Evolutionary conservation across 352 stramenopile species (phyloP), one percentile per base, ranked within the genome.

Genomic region (Phytophthora pinifolia): DNA sequence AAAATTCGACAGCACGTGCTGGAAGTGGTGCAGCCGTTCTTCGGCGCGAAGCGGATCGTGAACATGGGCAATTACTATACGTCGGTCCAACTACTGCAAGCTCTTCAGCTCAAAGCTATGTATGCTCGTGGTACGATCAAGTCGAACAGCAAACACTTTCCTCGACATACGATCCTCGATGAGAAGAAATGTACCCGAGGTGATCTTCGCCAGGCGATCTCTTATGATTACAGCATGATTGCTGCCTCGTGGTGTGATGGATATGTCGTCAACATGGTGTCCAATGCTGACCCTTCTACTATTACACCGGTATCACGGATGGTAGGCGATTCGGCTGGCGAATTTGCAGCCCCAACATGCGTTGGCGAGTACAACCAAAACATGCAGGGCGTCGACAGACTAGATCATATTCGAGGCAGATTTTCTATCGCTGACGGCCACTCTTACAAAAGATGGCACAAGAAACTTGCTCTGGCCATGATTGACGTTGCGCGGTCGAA

Each of bases 371-470:
- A 74, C 49, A 76, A 67, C 27, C 4, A 56, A 9, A 22, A 62
- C n/a, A 72, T 74, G 65, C 61, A 78, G 44, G 69, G 65, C 0
- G 65, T 72, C 0, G 69, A 78, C 14, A 6, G 58, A 2, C 17
- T 59, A n/a, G 65, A 74, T 42, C 65, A 78, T 41, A 41, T 78
- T 14, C 33, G 58, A 34, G 42, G 22, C 12, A 32, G 45, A 1
- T 78, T 70, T 25, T 74, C 56, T 25, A 8, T 74, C 27, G 53
- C 59, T 0, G 48, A 66, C 20, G 59, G 56, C 4, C 63, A 73
- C 18, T 66, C 31, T 0, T 64, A 54, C 32, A 58, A 65, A 29
- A 60, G 55, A 6, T 72, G 67, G 55, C 49, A 70, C 44, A 72
- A 70, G 35, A 65, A 70, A 30, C 34, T 70, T 5, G 53, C 33